These are phyloP conservation scores for Lactarius hengduanensis DNA, from an alignment of 768 basidiomycete genomes.

Conservation along the genomic window DNA sequence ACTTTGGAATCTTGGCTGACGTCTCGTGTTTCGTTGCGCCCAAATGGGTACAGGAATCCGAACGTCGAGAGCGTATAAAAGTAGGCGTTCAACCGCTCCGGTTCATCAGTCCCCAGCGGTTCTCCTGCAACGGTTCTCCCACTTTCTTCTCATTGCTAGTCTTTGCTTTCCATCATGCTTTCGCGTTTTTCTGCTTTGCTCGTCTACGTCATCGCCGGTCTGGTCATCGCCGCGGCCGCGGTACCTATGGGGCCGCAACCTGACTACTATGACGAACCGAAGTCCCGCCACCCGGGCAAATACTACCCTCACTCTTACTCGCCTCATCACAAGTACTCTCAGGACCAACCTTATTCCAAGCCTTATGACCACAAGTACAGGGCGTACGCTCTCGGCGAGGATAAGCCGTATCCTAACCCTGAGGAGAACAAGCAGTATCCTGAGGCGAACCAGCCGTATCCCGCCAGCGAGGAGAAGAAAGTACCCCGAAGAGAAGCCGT, in stretches of 20 bases:
- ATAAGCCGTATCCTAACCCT: not conserved
- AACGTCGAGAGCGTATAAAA: slow-evolving; percentile 12
- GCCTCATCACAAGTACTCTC: not conserved
- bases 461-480: no score
- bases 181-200: slow-evolving; percentile 25
- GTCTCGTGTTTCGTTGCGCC: not conserved
- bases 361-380: not conserved
- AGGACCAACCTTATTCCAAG: not conserved
- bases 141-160: slow-evolving; percentile 4
- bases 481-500: not conserved
- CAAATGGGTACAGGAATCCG: slow-evolving; percentile 8
- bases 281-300: not conserved
- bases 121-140: slow-evolving; percentile 9
- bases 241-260: slow-evolving; percentile 12
- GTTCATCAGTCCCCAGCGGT: slow-evolving; percentile 17
- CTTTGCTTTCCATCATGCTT: slow-evolving; percentile 23
- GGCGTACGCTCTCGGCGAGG: not conserved
- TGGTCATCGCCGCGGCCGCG: slow-evolving; percentile 21
- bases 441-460: no score
- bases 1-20: not conserved
- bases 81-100: not conserved
- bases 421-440: no score
- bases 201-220: slow-evolving; percentile 19
- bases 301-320: slow-evolving; percentile 2
- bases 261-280: slow-evolving; percentile 3